Evolutionary conservation across 2,329 filamentous ascomycete species (phyloP).

Genomic region (Botrytis deweyae): DNA sequence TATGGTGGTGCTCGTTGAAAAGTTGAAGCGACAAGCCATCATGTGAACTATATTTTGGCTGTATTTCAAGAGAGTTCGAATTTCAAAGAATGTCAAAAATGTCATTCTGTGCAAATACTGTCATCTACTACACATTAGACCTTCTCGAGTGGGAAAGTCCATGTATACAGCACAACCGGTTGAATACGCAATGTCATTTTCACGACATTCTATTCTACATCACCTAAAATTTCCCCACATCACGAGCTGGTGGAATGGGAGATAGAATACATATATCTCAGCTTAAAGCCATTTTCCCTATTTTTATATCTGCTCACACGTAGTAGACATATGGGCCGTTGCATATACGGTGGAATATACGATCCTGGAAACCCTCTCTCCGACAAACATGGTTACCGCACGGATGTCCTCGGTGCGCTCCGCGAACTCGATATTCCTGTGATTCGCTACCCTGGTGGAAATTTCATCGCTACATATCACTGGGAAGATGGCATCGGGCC

Average conservation of each 20-base stretch:
- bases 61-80: not conserved
- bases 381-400: slow-evolving; percentile 73
- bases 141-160: not conserved
- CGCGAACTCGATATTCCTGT: slow-evolving; percentile 74
- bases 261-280: not conserved
- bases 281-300: not conserved
- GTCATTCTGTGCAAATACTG: too few species aligned
- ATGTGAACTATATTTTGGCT: not conserved
- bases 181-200: not conserved
- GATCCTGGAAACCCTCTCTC: slow-evolving; percentile 73
- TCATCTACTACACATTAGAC: too few species aligned
- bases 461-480: slow-evolving; percentile 82
- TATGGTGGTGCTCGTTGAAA: not conserved
- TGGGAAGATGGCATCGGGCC: slow-evolving; percentile 82
- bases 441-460: slow-evolving; percentile 78
- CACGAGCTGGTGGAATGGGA: not conserved
- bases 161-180: not conserved
- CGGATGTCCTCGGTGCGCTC: slow-evolving; percentile 72
- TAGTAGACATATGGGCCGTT: slow-evolving; percentile 78
- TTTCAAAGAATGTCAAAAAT: not conserved
- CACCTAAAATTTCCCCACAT: not conserved
- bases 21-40: not conserved
- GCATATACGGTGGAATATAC: slow-evolving; percentile 85
- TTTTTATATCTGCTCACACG: not conserved
- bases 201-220: not conserved